Percentiles rank a stretch among this genome's conserved stretches.
Conservation (phyloP, 164 flowering plant species). For the Cinnamomum micranthum region DNA sequence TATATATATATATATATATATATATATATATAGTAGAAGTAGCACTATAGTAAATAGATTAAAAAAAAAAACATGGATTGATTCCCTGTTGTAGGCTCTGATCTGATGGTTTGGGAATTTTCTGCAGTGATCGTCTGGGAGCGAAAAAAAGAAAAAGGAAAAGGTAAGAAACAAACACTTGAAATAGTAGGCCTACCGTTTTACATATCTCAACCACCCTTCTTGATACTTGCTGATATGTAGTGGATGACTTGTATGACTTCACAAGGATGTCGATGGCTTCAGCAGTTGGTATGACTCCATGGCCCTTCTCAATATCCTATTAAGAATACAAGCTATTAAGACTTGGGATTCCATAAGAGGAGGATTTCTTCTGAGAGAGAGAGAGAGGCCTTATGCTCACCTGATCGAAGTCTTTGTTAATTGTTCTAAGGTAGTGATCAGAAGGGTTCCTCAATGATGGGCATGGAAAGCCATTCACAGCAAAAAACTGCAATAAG, state of each 20-base stretch:
- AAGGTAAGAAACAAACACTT: background rate
- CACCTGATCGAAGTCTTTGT: constrained; percentile 73
- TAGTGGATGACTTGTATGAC: constrained; percentile 40
- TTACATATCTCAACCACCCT: constrained; percentile 21
- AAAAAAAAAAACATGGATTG: too few species aligned
- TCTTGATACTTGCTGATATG: constrained; percentile 18
- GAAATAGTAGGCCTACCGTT: constrained; percentile 19
- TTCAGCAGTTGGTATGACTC: constrained; percentile 20
- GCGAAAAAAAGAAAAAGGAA: too few species aligned
- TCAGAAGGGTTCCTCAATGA: constrained; percentile 70
- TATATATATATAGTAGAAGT: too few species aligned
- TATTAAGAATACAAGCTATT: constrained; percentile 1
- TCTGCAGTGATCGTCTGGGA: too few species aligned
- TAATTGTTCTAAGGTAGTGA: constrained; percentile 70
- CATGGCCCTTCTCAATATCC: constrained; percentile 38
- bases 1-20: too few species aligned
- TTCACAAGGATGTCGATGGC: constrained; percentile 33
- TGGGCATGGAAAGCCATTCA: constrained; percentile 77
- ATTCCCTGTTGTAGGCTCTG: too few species aligned
- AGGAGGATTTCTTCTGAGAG: background rate
- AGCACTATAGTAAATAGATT: too few species aligned
- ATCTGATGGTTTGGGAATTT: too few species aligned
- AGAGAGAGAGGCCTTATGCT: background rate
- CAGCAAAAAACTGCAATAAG: constrained; percentile 50
- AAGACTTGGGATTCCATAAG: background rate